phyloP scores from a whole-genome alignment of 2,329 filamentous ascomycete genomes.

The Verticillium tricorpus region DNA sequence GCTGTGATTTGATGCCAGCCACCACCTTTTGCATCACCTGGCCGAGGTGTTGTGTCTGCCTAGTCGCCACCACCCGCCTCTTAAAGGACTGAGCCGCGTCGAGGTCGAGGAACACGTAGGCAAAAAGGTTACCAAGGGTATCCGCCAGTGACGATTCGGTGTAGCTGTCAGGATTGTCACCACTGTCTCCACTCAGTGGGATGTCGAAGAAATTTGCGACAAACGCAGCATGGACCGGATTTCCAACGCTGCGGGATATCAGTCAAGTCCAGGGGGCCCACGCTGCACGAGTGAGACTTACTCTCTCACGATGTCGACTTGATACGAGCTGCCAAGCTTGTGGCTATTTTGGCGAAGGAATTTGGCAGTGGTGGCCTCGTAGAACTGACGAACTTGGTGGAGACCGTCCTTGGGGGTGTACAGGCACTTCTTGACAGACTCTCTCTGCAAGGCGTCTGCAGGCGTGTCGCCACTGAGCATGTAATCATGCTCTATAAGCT shows the following conservation, averaged over 20 bases:
- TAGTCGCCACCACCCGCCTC: neutral
- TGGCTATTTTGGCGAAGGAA: slow-evolving; percentile 22
- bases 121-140: slow-evolving; percentile 50
- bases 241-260: slow-evolving; percentile 30
- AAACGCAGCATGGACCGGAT: slow-evolving; percentile 48
- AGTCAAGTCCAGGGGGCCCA: neutral
- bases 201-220: slow-evolving; percentile 47
- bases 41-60: neutral
- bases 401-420: slow-evolving; percentile 13
- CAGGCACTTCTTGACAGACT: slow-evolving; percentile 11
- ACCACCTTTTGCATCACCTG: slow-evolving; percentile 1
- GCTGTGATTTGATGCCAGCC: neutral
- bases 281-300: slow-evolving; percentile 3
- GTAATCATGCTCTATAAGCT: slow-evolving; percentile 19
- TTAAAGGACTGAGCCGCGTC: slow-evolving; percentile 52
- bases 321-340: slow-evolving; percentile 22
- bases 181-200: slow-evolving; percentile 26
- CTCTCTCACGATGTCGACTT: slow-evolving; percentile 28
- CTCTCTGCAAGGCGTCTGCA: slow-evolving; percentile 12
- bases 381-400: slow-evolving; percentile 16
- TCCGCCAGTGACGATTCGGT: slow-evolving; percentile 19
- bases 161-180: slow-evolving; percentile 29
- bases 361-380: slow-evolving; percentile 16
- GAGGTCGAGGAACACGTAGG: slow-evolving; percentile 48
- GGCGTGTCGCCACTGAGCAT: slow-evolving; percentile 16